Evolutionary conservation across 805 yeast species (phyloP), one percentile per base, ranked within the genome.

Genomic region (Blastobotrys peoriensis): DNA sequence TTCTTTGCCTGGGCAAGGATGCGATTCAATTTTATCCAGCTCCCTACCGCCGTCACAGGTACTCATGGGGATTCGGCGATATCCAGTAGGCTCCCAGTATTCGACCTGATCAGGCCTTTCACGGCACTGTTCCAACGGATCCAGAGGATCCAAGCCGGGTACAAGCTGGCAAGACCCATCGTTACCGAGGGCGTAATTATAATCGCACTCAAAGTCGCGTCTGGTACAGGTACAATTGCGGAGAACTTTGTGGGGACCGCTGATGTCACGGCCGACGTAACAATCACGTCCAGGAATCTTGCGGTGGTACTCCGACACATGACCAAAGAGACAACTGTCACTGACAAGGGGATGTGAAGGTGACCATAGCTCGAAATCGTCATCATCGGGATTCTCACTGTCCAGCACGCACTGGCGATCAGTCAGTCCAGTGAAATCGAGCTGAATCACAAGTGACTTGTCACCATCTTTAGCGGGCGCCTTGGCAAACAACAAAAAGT

Each of bases 171-270:
- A 93, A 2, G 93, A 83, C 17, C 95, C 95, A 58, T 87, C 96
- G 0, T 56, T 49, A 41, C 79, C 80, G 47, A 82, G 73, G 46
- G 65, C 75, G 62, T 71, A 89, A 64, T 89, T 89, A 68, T 80
- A 86, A 62, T 93, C 98, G 73, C 98, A 93, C 64, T 93, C 98
- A 59, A 69, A 93, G 58, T 91, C 98, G 42, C 75, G 74, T 63
- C 96, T 75, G 0, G 93, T 73, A 67, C 98, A 93, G 1, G 82
- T 60, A 67, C 98, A 93, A 61, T 85, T 81, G 48, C 78, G 69
- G 8, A 74, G 60, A 9, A 74, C 68, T 51, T 71, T 73, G 57
- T 70, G 75, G 1, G 85, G 88, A 21, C 67, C 60, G 35, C 85
- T 68, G 38, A 83, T 78, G 2, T 80, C 78, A 43, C 55, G 53